Conservation (phyloP, 148 eudicot species). For the Diospyros lotus region DNA sequence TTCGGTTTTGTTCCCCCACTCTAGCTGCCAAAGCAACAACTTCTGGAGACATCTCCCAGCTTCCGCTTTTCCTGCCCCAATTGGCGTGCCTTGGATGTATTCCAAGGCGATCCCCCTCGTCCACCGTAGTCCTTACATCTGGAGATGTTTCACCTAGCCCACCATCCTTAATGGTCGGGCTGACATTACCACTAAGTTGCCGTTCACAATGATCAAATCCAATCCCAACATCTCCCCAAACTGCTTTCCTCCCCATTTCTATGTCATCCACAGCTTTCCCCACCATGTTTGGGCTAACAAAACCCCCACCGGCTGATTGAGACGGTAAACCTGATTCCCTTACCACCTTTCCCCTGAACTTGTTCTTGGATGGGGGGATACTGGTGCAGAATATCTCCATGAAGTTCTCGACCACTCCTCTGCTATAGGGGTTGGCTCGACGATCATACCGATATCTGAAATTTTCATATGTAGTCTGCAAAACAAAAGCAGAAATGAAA, state of each 20-base stretch:
- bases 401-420: conserved; percentile 76
- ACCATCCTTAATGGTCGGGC: conserved; percentile 51
- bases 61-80: conserved; percentile 94
- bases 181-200: conserved; percentile 55
- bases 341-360: conserved; percentile 68
- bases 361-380: conserved; percentile 69
- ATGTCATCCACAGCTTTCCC: conserved; percentile 81
- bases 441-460: conserved; percentile 88
- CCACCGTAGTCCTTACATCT: conserved; percentile 67
- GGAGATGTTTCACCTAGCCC: conserved; percentile 68
- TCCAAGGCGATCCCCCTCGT: conserved; percentile 74
- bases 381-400: conserved; percentile 70
- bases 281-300: conserved; percentile 95
- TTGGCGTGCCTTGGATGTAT: conserved; percentile 68
- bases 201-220: conserved; percentile 58
- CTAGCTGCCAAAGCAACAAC: conserved; percentile 79
- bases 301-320: conserved; percentile 60
- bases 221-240: conserved; percentile 86
- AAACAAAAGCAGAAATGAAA: conserved; percentile 3
- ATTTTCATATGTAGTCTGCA: conserved; percentile 95
- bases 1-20: conserved; percentile 49
- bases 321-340: conserved; percentile 50
- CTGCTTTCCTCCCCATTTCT: conserved; percentile 97
- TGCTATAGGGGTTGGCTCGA: conserved; percentile 87
- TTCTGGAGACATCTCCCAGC: conserved; percentile 99